Percentiles rank a stretch among this genome's conserved stretches.
Conservation (phyloP, 2,329 filamentous ascomycete species). For the Fusarium fracticaudum region DNA sequence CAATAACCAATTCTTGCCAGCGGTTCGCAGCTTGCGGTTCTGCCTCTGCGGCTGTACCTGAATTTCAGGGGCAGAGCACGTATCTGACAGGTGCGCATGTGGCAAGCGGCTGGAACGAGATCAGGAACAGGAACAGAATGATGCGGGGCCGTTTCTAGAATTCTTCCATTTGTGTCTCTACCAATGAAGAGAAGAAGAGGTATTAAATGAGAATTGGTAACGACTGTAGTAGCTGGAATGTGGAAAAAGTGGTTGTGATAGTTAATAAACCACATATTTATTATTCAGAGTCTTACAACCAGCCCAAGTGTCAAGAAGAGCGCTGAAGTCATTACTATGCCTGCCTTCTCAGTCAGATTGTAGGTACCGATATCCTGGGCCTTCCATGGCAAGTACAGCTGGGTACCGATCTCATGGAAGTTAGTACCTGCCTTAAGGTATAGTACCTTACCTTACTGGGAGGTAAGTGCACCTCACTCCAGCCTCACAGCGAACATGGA, state of each 20-base stretch:
- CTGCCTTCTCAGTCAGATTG: not conserved
- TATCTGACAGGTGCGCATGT: conserved; percentile 20
- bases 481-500: not conserved
- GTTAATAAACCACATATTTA: not conserved
- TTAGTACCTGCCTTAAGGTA: not conserved
- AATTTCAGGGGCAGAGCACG: conserved; percentile 14
- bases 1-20: not conserved
- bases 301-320: not conserved
- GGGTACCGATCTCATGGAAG: not conserved
- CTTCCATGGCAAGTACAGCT: not conserved
- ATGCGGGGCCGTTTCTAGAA: conserved; percentile 43
- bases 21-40: not conserved
- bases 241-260: not conserved
- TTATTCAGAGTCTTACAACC: not conserved
- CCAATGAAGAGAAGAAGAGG: conserved; percentile 18
- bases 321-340: not conserved
- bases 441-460: not conserved
- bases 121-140: conserved; percentile 36
- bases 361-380: not conserved
- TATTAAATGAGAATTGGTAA: not conserved
- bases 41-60: not conserved
- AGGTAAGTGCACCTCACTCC: not conserved
- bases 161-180: conserved; percentile 32
- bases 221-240: not conserved
- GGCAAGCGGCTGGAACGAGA: conserved; percentile 34